phyloP scores from a whole-genome alignment of 495 filamentous ascomycete genomes.

The Tuber umbilicatum region DNA sequence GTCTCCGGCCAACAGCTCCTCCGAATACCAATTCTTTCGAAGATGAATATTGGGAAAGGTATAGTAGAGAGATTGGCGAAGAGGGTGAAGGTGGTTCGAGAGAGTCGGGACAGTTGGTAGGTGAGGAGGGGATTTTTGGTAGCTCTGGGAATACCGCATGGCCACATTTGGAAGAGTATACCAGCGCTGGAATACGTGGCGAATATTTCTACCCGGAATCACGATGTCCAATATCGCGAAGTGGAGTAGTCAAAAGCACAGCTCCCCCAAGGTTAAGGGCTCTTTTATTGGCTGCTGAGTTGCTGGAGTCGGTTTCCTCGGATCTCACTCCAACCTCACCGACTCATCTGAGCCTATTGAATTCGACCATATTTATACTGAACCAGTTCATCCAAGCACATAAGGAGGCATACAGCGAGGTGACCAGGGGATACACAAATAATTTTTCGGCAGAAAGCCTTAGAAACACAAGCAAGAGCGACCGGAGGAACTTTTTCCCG shows the following conservation, averaged over 20 bases:
- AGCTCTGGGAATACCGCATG: not conserved
- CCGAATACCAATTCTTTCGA: not conserved
- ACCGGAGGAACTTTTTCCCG: not conserved
- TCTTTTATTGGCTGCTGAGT: not conserved
- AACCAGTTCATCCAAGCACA: not conserved
- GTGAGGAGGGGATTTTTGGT: not conserved
- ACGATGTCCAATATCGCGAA: not conserved
- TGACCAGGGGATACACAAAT: not conserved
- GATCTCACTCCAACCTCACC: not conserved
- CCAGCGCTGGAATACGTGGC: not conserved
- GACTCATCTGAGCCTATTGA: not conserved
- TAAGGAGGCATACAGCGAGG: not conserved
- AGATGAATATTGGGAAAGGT: not conserved
- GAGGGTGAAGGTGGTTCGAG: not conserved
- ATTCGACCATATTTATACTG: not conserved
- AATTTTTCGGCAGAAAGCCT: not conserved
- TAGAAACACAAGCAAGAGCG: not conserved
- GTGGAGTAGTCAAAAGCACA: not conserved
- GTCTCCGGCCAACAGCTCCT: not conserved
- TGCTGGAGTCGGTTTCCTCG: slow-evolving; percentile 1
- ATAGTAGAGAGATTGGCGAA: not conserved
- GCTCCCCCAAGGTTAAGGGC: not conserved
- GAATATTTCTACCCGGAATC: not conserved
- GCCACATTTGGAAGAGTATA: not conserved
- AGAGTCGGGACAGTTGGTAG: not conserved